These are phyloP conservation scores for Echium plantagineum DNA, from an alignment of 257 asterid species.

Conservation along the genomic window DNA sequence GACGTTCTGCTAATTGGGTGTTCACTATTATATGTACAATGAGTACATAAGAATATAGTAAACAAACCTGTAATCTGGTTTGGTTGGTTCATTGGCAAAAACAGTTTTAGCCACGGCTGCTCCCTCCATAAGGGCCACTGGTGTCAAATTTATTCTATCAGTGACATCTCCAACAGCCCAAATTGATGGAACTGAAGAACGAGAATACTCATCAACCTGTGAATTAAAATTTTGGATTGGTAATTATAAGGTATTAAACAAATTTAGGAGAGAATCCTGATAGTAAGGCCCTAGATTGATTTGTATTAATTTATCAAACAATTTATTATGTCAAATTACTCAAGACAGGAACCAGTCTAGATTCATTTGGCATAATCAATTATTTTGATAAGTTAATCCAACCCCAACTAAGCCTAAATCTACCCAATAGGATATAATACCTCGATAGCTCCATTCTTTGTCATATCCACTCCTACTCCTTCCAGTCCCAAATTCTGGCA, in stretches of 20 bases:
- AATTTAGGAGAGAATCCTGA: background rate
- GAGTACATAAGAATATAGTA: constrained; percentile 3
- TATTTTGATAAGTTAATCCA: too few relatives aligned
- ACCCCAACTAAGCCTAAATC: background rate
- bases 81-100: constrained; percentile 68
- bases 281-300: too few relatives aligned
- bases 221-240: constrained; percentile 8
- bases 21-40: too few relatives aligned
- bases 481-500: constrained; percentile 87
- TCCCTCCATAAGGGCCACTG: constrained; percentile 99
- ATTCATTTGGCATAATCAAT: too few relatives aligned
- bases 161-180: constrained; percentile 99
- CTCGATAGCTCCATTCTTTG: constrained; percentile 83
- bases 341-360: too few relatives aligned
- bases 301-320: too few relatives aligned
- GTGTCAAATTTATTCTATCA: constrained; percentile 92
- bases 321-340: too few relatives aligned
- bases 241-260: background rate
- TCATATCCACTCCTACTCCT: constrained; percentile 67
- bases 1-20: too few relatives aligned
- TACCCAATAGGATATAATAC: constrained; percentile 17
- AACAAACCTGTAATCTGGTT: constrained; percentile 69
- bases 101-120: constrained; percentile 90
- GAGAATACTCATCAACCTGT: constrained; percentile 90
- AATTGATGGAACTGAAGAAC: constrained; percentile 83